Percentiles rank a stretch among this genome's conserved stretches.
Evolutionary conservation across 208 protist genomes (phyloP).

Genomic region (Leishmania major): DNA sequence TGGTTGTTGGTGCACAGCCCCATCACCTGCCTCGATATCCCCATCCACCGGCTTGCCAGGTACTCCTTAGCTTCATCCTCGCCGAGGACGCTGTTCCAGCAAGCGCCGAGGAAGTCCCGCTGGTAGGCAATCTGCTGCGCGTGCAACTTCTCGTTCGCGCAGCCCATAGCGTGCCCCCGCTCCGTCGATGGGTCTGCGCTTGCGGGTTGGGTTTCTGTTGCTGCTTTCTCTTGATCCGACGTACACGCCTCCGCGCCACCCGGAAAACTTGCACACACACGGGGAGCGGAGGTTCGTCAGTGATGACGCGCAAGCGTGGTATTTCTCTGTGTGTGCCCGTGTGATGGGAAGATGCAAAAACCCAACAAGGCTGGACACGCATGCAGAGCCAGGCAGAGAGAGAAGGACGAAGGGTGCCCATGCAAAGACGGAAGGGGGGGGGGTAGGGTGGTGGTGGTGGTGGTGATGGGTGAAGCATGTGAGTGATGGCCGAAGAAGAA

Average conservation of each 20-base stretch:
- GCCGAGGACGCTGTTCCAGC: conserved; percentile 53
- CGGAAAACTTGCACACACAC: not conserved
- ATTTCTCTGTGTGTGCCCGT: not conserved
- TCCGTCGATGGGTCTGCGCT: not conserved
- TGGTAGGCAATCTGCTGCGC: conserved; percentile 57
- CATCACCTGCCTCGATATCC: conserved; percentile 50
- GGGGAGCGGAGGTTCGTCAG: too few species aligned
- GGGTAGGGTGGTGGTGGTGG: not conserved
- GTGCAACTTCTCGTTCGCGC: conserved; percentile 33
- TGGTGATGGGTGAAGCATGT: not conserved
- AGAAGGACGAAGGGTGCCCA: too few species aligned
- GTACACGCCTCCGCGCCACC: too few species aligned
- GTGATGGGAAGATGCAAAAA: not conserved
- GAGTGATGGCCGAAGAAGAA: conserved; percentile 7
- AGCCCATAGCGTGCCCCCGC: conserved; percentile 29
- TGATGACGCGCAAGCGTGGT: not conserved
- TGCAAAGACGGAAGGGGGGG: not conserved
- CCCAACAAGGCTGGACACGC: too few species aligned
- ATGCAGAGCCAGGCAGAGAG: too few species aligned
- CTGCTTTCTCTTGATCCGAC: not conserved
- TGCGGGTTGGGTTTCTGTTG: not conserved
- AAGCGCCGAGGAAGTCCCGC: conserved; percentile 56
- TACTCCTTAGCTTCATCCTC: conserved; percentile 43
- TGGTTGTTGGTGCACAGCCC: conserved; percentile 45
- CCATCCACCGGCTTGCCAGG: conserved; percentile 57